A percentile compares a stretch with the other conserved stretches of the same genome.
phyloP scores from a whole-genome alignment of 139 green algal species.

The Chlorella sp. region DNA sequence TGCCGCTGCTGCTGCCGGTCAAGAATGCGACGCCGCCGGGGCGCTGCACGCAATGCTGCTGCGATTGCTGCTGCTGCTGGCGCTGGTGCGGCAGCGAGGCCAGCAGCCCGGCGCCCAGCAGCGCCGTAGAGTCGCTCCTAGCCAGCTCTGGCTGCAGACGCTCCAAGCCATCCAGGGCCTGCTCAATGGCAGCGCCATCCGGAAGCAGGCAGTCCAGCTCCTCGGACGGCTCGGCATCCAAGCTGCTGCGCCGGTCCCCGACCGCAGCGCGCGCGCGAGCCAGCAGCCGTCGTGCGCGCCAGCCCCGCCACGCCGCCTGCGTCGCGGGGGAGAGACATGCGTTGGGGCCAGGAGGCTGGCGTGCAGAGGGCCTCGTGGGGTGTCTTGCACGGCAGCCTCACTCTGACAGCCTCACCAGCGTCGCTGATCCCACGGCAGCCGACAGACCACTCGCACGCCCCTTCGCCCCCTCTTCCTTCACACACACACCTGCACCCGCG shows the following conservation, averaged over 20 bases:
- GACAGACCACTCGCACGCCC: no score
- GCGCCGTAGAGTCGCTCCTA: neutral
- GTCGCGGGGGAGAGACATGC: neutral
- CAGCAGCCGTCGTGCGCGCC: constrained; percentile 1
- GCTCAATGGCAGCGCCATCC: neutral
- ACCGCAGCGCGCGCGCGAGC: neutral
- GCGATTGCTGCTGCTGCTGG: neutral
- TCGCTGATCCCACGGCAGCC: neutral
- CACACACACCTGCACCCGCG: constrained; percentile 8
- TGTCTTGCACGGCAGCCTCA: neutral
- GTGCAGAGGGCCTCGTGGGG: neutral
- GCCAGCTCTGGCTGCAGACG: neutral
- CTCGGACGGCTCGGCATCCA: no score
- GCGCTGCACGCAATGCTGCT: neutral
- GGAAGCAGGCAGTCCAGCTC: no score
- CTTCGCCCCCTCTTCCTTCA: no score
- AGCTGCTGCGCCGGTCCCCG: no score
- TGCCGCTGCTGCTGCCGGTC: neutral
- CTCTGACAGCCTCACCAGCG: neutral
- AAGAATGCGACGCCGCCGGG: no score
- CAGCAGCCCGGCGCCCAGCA: neutral
- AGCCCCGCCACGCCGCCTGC: constrained; percentile 19
- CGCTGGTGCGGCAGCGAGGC: neutral
- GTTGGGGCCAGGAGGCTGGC: neutral
- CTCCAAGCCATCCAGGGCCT: neutral